A percentile compares a stretch with the other conserved stretches of the same genome.
Conservation (phyloP, 2,329 filamentous ascomycete species). For the Xylariales sp. region DNA sequence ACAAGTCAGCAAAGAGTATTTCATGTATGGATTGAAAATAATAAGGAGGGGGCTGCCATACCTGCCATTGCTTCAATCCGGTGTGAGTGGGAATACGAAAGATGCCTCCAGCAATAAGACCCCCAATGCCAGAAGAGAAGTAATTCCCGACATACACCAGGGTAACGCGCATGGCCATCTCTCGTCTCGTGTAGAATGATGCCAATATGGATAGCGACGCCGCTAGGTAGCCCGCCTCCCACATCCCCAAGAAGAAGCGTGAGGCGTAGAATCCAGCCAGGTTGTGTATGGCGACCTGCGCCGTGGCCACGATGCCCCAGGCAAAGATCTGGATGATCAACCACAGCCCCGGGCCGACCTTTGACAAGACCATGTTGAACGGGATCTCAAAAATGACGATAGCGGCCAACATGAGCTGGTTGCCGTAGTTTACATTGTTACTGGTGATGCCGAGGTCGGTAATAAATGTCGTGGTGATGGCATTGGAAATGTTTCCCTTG, state of each 20-base stretch:
- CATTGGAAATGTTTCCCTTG: slow-evolving; percentile 32
- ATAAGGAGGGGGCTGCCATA: too few relatives aligned
- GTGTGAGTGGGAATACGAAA: neutral
- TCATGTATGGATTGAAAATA: too few relatives aligned
- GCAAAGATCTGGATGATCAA: slow-evolving; percentile 33
- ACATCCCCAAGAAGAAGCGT: slow-evolving; percentile 32
- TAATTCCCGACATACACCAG: slow-evolving; percentile 40
- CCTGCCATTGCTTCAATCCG: neutral
- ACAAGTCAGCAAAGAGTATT: too few relatives aligned
- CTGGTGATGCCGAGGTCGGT: slow-evolving; percentile 33
- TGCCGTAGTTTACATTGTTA: slow-evolving; percentile 34
- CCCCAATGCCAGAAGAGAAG: slow-evolving; percentile 18
- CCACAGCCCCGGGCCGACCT: slow-evolving; percentile 33
- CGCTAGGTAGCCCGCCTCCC: slow-evolving; percentile 37
- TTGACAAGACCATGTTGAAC: slow-evolving; percentile 36
- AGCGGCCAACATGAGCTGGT: slow-evolving; percentile 32
- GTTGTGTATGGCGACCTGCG: slow-evolving; percentile 33
- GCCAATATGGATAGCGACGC: slow-evolving; percentile 30
- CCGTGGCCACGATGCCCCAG: slow-evolving; percentile 34
- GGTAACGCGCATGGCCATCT: slow-evolving; percentile 33
- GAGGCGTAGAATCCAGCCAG: slow-evolving; percentile 31
- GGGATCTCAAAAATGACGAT: slow-evolving; percentile 36
- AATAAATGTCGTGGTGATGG: slow-evolving; percentile 36
- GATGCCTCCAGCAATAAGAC: neutral
- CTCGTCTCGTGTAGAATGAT: slow-evolving; percentile 35